phyloP scores from a whole-genome alignment of 2,329 filamentous ascomycete species.

The Hymenoscyphus infarciens region DNA sequence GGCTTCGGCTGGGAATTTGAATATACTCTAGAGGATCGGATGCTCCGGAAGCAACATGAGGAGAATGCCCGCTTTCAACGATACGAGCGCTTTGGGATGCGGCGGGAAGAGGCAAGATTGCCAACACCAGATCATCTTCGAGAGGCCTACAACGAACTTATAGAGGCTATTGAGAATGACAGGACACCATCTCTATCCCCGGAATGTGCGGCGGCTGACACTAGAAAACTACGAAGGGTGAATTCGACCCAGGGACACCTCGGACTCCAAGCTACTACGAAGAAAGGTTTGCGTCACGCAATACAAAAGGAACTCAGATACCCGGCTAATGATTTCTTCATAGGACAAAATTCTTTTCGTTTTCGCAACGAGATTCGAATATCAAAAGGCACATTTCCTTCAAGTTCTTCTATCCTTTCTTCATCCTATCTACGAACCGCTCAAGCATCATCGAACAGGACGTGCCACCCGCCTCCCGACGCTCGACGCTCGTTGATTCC shows the following conservation, averaged over 20 bases:
- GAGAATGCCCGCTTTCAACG: constrained; percentile 12
- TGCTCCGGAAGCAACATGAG: constrained; percentile 12
- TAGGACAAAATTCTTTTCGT: not conserved
- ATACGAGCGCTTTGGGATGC: constrained; percentile 15
- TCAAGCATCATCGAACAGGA: not conserved
- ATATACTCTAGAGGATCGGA: constrained; percentile 10
- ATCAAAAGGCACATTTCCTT: not conserved
- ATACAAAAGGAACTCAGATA: constrained; percentile 1
- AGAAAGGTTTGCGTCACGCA: constrained; percentile 1
- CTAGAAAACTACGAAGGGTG: constrained; percentile 7
- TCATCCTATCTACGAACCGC: not conserved
- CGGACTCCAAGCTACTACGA: not conserved
- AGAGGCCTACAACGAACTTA: constrained; percentile 10
- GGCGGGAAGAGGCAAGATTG: constrained; percentile 14
- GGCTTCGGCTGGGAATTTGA: constrained; percentile 14
- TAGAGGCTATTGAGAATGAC: constrained; percentile 7
- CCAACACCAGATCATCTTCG: constrained; percentile 11
- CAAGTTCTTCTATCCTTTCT: not conserved
- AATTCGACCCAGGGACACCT: not conserved
- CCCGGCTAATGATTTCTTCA: not conserved
- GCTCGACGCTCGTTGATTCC: not conserved
- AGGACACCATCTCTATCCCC: constrained; percentile 8
- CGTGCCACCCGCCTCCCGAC: not conserved
- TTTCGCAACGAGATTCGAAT: not conserved
- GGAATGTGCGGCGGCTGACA: not conserved